Percentiles rank a stretch among this genome's conserved stretches.
phyloP scores from a whole-genome alignment of 805 yeast species.

The Teunomyces pallodes region DNA sequence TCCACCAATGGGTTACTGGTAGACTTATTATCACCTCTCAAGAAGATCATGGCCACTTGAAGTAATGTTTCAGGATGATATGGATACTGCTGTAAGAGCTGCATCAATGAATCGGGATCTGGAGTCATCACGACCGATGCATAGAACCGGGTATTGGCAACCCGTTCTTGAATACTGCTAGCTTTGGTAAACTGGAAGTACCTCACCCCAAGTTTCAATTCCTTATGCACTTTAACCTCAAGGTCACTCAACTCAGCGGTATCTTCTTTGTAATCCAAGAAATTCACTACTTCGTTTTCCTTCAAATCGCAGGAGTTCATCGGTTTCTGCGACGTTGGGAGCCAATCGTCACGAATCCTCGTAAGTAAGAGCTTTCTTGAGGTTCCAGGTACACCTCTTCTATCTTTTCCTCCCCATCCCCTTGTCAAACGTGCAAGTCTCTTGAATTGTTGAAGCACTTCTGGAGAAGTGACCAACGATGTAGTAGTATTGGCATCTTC shows the following conservation, averaged over 20 bases:
- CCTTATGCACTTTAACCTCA: conserved; percentile 30
- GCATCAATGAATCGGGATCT: conserved; percentile 71
- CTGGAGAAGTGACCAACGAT: conserved; percentile 66
- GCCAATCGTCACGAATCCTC: conserved; percentile 75
- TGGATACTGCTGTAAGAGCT: conserved; percentile 57
- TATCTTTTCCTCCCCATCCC: conserved; percentile 85
- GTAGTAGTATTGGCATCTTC: conserved; percentile 78
- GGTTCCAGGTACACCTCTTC: conserved; percentile 71
- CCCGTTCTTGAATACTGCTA: conserved; percentile 25
- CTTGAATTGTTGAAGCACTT: conserved; percentile 61
- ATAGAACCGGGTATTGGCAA: conserved; percentile 52
- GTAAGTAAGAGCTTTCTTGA: conserved; percentile 65
- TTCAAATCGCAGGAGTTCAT: conserved; percentile 56
- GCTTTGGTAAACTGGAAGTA: conserved; percentile 56
- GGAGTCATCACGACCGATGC: conserved; percentile 69
- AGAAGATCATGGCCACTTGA: conserved; percentile 70
- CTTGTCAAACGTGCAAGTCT: conserved; percentile 55
- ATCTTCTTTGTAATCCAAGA: conserved; percentile 34
- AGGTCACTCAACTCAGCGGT: conserved; percentile 24
- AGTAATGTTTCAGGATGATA: conserved; percentile 77
- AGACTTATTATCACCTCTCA: conserved; percentile 67
- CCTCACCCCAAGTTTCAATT: conserved; percentile 41
- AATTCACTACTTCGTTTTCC: conserved; percentile 34
- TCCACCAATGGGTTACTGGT: conserved; percentile 74
- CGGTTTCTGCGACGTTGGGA: conserved; percentile 65